Evolutionary conservation across 371 early-diverging fungal genomes (phyloP).

Genomic region (Syncephalastrum monosporum): DNA sequence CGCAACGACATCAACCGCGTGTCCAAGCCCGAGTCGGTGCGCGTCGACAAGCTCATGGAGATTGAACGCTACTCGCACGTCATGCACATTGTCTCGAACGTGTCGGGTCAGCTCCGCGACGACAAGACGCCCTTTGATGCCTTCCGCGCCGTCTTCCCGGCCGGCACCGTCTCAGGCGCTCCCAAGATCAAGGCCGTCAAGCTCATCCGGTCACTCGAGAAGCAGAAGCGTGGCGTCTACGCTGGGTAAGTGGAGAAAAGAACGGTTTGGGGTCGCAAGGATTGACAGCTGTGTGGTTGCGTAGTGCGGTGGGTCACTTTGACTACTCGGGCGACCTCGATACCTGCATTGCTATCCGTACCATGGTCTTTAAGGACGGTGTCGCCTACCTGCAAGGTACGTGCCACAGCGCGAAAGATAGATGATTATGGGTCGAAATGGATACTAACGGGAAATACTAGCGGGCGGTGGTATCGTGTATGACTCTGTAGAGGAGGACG

Average conservation of each 20-base stretch:
- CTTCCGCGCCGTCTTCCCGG: constrained; percentile 95
- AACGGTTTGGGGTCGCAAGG: background rate
- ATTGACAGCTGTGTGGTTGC: background rate
- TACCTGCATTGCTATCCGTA: constrained; percentile 96
- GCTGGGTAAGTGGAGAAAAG: constrained; percentile 63
- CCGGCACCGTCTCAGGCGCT: constrained; percentile 96
- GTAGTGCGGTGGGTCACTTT: constrained; percentile 87
- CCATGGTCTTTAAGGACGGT: constrained; percentile 95
- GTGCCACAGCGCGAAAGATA: background rate
- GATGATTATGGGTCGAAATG: too few species aligned
- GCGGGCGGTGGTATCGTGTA: constrained; percentile 94
- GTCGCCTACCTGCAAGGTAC: constrained; percentile 86
- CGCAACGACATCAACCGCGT: constrained; percentile 96
- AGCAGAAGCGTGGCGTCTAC: constrained; percentile 92
- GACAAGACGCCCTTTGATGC: constrained; percentile 93
- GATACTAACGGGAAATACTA: constrained; percentile 5
- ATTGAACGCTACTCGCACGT: constrained; percentile 95
- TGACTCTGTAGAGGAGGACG: constrained; percentile 88
- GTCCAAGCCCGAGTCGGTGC: constrained; percentile 88
- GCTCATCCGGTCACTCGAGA: constrained; percentile 86
- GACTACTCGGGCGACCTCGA: constrained; percentile 91
- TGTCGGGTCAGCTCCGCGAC: constrained; percentile 83
- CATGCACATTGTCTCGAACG: constrained; percentile 97
- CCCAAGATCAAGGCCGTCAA: constrained; percentile 97
- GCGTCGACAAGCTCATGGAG: constrained; percentile 94